These are phyloP conservation scores for Aegilops tauschii DNA, from an alignment of 176 grass and related monocot species.

Conservation along the genomic window DNA sequence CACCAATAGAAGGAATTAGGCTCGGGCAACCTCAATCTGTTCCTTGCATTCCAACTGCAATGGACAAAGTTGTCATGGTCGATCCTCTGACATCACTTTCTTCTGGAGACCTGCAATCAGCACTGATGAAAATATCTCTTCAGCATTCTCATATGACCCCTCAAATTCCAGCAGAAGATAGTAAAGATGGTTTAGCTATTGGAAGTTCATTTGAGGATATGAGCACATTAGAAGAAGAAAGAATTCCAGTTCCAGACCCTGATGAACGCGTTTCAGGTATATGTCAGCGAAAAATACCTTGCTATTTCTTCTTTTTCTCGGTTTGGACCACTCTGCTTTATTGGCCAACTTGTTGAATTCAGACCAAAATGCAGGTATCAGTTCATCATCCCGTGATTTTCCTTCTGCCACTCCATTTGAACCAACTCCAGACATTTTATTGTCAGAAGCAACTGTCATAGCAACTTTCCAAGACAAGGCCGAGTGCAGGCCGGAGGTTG, in stretches of 20 bases:
- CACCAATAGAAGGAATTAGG: conserved; percentile 32
- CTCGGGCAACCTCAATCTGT: conserved; percentile 10
- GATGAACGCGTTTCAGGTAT: conserved; percentile 61
- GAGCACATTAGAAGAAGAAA: conserved; percentile 24
- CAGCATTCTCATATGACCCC: conserved; percentile 28
- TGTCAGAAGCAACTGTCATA: conserved; percentile 33
- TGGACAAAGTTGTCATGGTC: conserved; percentile 51
- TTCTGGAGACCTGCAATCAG: conserved; percentile 29
- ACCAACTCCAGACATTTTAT: conserved; percentile 26
- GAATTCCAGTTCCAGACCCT: neutral
- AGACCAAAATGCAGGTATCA: conserved; percentile 38
- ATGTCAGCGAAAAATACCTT: neutral
- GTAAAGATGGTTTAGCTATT: conserved; percentile 31
- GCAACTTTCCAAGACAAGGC: conserved; percentile 50
- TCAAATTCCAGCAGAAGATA: conserved; percentile 11
- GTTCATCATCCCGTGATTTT: conserved; percentile 23
- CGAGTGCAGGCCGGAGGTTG: conserved; percentile 32
- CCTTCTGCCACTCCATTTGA: conserved; percentile 22
- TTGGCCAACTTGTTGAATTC: conserved; percentile 18
- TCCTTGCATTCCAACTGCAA: conserved; percentile 25
- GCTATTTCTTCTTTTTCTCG: conserved; percentile 8
- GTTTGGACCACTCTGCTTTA: neutral
- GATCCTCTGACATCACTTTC: conserved; percentile 41
- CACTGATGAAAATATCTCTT: conserved; percentile 10
- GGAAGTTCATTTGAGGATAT: conserved; percentile 42